These are phyloP conservation scores for Cytospora piceae DNA, from an alignment of 2,329 filamentous ascomycete genomes.

Conservation along the genomic window DNA sequence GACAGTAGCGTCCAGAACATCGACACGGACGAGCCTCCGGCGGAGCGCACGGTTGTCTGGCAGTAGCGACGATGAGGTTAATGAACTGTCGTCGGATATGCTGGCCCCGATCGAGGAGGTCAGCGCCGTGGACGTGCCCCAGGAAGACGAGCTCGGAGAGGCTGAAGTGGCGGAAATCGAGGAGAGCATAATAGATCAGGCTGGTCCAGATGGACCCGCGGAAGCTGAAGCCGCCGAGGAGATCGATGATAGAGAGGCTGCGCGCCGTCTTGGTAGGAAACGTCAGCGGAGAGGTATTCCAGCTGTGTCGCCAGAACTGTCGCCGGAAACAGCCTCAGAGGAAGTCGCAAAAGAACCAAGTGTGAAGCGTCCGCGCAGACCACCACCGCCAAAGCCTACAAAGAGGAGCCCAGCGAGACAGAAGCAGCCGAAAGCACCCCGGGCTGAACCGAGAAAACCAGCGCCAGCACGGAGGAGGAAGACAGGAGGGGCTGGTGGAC, in stretches of 20 bases:
- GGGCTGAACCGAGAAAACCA: constrained; percentile 22
- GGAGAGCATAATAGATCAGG: constrained; percentile 33
- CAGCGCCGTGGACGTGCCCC: not conserved
- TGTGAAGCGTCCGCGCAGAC: constrained; percentile 45
- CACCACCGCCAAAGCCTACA: constrained; percentile 28
- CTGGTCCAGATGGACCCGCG: constrained; percentile 8
- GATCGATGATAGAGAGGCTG: constrained; percentile 48
- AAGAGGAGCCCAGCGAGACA: constrained; percentile 48
- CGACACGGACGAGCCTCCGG: constrained; percentile 35
- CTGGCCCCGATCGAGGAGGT: constrained; percentile 2
- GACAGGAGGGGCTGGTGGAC: constrained; percentile 27
- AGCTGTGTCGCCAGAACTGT: constrained; percentile 48
- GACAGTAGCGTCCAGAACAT: constrained; percentile 39
- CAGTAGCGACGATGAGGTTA: constrained; percentile 32
- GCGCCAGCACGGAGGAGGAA: constrained; percentile 30
- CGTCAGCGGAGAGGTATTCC: constrained; percentile 45
- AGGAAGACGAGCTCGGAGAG: constrained; percentile 11
- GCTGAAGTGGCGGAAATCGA: constrained; percentile 6
- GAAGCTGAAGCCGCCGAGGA: constrained; percentile 47
- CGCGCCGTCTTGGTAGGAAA: constrained; percentile 47
- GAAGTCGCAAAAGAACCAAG: constrained; percentile 40
- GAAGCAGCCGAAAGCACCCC: constrained; percentile 38
- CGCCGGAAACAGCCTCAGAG: constrained; percentile 48
- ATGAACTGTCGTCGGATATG: constrained; percentile 39
- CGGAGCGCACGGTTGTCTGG: constrained; percentile 24